Conservation (phyloP, 2,329 filamentous ascomycete species). For the Torrubiellomyces zombiae region DNA sequence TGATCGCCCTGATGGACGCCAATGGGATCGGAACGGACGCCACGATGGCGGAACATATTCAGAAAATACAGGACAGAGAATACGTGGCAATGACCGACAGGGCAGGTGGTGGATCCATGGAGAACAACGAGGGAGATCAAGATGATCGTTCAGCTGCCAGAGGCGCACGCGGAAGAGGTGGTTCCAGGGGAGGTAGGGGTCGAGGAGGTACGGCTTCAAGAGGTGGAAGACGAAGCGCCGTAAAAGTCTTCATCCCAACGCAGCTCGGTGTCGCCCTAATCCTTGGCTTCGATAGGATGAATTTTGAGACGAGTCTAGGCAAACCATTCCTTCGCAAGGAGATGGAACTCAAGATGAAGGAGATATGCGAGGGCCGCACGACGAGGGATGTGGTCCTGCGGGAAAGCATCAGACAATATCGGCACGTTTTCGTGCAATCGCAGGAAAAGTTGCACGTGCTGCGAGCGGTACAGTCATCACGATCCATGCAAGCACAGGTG, state of each 20-base stretch:
- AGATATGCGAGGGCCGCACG: slow-evolving; percentile 77
- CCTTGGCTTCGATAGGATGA: slow-evolving; percentile 87
- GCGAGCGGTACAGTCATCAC: slow-evolving; percentile 43
- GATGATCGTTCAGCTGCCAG: slow-evolving; percentile 22
- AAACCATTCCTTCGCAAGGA: slow-evolving; percentile 95
- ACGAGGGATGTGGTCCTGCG: slow-evolving; percentile 59
- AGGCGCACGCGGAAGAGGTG: slow-evolving; percentile 31
- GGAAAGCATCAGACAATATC: slow-evolving; percentile 76
- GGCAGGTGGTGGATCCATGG: slow-evolving; percentile 18
- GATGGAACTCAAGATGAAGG: slow-evolving; percentile 95
- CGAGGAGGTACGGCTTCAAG: slow-evolving; percentile 24
- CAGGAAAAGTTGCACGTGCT: slow-evolving; percentile 55
- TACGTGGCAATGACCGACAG: slow-evolving; percentile 57
- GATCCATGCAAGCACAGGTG: slow-evolving; percentile 15
- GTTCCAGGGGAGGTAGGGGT: slow-evolving; percentile 22
- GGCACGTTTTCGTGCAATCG: slow-evolving; percentile 69
- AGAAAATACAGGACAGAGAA: slow-evolving; percentile 79
- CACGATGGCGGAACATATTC: slow-evolving; percentile 97
- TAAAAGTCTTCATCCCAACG: slow-evolving; percentile 86
- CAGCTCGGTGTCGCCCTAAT: slow-evolving; percentile 82
- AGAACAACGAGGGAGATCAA: slow-evolving; percentile 21
- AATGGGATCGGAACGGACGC: slow-evolving; percentile 98
- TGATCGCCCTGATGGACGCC: slow-evolving; percentile 93
- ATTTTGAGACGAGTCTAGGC: slow-evolving; percentile 78
- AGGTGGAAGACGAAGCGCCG: slow-evolving; percentile 26